phyloP scores from a whole-genome alignment of 495 filamentous ascomycete species.

The Aspergillus carlsbadensis region DNA sequence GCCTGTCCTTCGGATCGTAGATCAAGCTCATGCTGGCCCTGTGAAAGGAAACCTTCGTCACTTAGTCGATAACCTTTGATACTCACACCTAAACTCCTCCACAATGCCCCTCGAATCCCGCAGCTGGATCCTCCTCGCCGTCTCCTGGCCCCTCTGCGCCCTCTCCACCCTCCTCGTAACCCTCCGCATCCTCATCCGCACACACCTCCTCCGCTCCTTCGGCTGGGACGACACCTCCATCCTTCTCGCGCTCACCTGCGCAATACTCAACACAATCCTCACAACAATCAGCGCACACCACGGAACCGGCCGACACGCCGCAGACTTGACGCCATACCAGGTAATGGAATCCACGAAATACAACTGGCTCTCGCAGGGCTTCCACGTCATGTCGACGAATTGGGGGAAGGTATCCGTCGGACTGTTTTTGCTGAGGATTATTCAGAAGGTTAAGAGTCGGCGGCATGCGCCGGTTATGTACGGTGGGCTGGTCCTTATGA shows the following conservation, averaged over 20 bases:
- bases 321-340: not conserved
- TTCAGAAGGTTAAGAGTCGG: slow-evolving; percentile 8
- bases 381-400: slow-evolving; percentile 17
- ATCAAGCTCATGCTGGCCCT: too few relatives aligned
- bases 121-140: slow-evolving; percentile 9
- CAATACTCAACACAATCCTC: slow-evolving; percentile 5
- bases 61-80: too few relatives aligned
- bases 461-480: slow-evolving; percentile 8
- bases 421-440: slow-evolving; percentile 16
- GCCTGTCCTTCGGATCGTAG: too few relatives aligned
- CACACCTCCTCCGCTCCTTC: slow-evolving; percentile 5
- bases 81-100: too few relatives aligned
- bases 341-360: slow-evolving; percentile 5
- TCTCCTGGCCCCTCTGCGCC: slow-evolving; percentile 12
- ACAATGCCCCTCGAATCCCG: not conserved
- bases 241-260: slow-evolving; percentile 5
- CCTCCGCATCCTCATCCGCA: slow-evolving; percentile 7
- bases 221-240: slow-evolving; percentile 18
- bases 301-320: slow-evolving; percentile 10
- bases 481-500: not conserved
- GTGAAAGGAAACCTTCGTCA: too few relatives aligned
- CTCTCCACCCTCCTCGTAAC: not conserved
- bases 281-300: slow-evolving; percentile 3
- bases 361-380: slow-evolving; percentile 13
- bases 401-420: slow-evolving; percentile 18